Base-by-base conservation (phyloP, 306 rosid species). In the Astragalus glycyphyllos region DNA sequence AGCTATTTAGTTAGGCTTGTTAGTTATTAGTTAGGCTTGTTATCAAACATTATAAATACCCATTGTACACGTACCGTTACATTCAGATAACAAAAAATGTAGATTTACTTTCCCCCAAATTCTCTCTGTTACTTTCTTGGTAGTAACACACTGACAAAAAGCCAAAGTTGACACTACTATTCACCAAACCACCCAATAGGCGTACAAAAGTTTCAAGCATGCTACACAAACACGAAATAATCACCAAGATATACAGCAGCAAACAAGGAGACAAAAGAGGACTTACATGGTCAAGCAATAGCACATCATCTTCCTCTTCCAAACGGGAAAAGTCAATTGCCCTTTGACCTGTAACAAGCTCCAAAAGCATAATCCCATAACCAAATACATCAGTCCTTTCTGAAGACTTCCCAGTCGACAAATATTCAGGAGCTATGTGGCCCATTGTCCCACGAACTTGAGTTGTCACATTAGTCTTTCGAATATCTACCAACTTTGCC, bases 381-480 rank as follows among this genome's bases (percentile, higher is more conserved):
- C 99, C 99, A 71, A 95, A 95, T 81, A 95, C 99, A 72, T 95
- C 99, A 2, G 99, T 95, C 88, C 97, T 91, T 77, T 88, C 99
- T 8, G 99, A 95, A 57, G 99, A 89, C 75, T 91, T 95, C 75
- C 99, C 99, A 1, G 99, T 95, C 47, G 99, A 91, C 88, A 95
- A 69, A 81, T 95, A 95, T 68, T 95, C 99, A 16, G 99, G 99
- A 72, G 99, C 99, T 80, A 95, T 95, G 86, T 95, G 99, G 68
- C 99, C 99, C 99, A 95, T 91, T 59, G 99, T 95, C 65, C 99
- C 99, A 32, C 99, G 96, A 83, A 95, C 91, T 86, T 95, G 96
- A 74, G 99, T 95, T 62, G 99, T 95, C 76, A 95, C 99, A 8
- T 85, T 87, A 59, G 99, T 89, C 81, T 85, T 89, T 59, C 97